Percentiles rank a stretch among this genome's conserved stretches.
phyloP scores from a whole-genome alignment of 306 rosid species.

The Sicyos baderoa region DNA sequence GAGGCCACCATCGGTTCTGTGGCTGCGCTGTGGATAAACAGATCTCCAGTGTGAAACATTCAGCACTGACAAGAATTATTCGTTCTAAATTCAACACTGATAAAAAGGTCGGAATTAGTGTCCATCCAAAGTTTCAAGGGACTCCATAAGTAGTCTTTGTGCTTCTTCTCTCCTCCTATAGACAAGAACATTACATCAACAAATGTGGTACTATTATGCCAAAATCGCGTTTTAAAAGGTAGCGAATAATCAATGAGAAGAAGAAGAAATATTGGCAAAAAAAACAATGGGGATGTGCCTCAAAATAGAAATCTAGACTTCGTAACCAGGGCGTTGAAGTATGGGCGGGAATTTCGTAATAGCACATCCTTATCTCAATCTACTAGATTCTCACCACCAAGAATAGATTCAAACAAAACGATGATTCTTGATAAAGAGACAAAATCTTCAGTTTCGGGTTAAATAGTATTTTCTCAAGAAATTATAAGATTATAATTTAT shows the following conservation, averaged over 20 bases:
- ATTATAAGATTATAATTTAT: neutral
- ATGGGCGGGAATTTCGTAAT: neutral
- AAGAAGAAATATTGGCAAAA: neutral
- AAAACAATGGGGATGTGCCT: neutral
- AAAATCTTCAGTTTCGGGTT: too few species aligned
- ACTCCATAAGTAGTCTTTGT: slow-evolving; percentile 59
- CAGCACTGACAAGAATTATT: neutral
- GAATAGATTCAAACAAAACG: neutral
- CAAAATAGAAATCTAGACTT: neutral
- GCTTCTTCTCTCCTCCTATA: slow-evolving; percentile 93
- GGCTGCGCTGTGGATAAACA: neutral
- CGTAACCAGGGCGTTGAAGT: neutral
- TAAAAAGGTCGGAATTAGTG: slow-evolving; percentile 13
- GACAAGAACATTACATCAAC: slow-evolving; percentile 7
- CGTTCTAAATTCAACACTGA: neutral
- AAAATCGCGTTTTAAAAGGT: neutral
- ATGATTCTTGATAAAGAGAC: neutral
- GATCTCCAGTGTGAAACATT: neutral
- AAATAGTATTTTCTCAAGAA: neutral
- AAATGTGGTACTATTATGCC: neutral
- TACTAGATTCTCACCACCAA: neutral
- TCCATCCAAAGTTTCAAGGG: slow-evolving; percentile 58
- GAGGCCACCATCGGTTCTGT: neutral
- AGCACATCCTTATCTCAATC: neutral
- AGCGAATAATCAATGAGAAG: neutral